Conservation (phyloP, 148 eudicot species). For the Camellia lanceoleosa region DNA sequence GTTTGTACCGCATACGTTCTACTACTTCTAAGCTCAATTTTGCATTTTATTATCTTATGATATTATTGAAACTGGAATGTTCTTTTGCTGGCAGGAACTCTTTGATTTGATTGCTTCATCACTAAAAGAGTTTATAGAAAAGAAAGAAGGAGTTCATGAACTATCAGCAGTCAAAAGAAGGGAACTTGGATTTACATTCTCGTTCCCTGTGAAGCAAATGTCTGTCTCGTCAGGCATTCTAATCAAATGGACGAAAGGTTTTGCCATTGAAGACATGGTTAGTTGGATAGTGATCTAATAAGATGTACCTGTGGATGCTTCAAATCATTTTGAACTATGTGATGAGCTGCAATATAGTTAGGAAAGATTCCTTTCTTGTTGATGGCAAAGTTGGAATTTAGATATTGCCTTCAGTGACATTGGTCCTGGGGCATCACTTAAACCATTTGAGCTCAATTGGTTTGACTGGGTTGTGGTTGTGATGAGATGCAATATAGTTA, state of each 20-base stretch:
- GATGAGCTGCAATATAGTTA: neutral
- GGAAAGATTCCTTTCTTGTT: neutral
- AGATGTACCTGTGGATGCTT: neutral
- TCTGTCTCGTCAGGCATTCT: conserved; percentile 70
- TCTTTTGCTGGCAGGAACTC: conserved; percentile 54
- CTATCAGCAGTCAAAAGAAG: conserved; percentile 37
- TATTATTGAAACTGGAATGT: conserved; percentile 14
- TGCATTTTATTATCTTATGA: neutral
- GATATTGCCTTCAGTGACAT: neutral
- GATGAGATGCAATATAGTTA: neutral
- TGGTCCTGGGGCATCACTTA: neutral
- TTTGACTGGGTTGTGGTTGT: neutral
- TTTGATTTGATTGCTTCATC: conserved; percentile 76
- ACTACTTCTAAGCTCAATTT: neutral
- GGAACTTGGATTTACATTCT: conserved; percentile 86
- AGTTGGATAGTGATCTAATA: conserved; percentile 26
- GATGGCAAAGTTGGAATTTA: neutral
- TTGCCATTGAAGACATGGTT: conserved; percentile 78
- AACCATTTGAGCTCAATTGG: conserved; percentile 1
- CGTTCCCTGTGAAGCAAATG: conserved; percentile 88
- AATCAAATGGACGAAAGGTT: conserved; percentile 88
- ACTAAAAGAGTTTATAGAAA: conserved; percentile 60
- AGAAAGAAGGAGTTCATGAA: conserved; percentile 38
- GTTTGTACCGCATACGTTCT: conserved; percentile 18
- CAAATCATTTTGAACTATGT: neutral